Evolutionary conservation across 768 basidiomycete genomes (phyloP).

Genomic region (Pisolithus marmoratus): DNA sequence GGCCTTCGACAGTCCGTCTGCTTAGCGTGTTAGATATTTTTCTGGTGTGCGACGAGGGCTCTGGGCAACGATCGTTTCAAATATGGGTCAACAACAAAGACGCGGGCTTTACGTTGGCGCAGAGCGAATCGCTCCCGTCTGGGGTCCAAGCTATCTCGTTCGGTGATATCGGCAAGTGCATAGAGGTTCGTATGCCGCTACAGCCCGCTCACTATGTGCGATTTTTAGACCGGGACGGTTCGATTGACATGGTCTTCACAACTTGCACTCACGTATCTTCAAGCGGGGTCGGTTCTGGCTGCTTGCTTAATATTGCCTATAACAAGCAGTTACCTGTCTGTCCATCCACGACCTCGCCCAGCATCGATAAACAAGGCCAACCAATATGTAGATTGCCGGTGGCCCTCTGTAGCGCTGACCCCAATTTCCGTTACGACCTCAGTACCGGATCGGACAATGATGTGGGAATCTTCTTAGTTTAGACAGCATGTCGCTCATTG

Average conservation of each 20-base stretch:
- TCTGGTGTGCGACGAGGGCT: slow-evolving; percentile 71
- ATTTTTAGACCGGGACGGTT: slow-evolving; percentile 81
- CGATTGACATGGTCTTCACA: slow-evolving; percentile 91
- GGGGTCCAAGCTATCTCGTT: slow-evolving; percentile 80
- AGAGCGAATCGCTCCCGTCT: slow-evolving; percentile 61
- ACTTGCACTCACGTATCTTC: slow-evolving; percentile 72
- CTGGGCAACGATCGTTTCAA: slow-evolving; percentile 64
- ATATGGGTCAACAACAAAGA: slow-evolving; percentile 89
- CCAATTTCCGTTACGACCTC: slow-evolving; percentile 74
- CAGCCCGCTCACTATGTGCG: not conserved
- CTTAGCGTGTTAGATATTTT: slow-evolving; percentile 62
- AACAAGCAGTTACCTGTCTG: slow-evolving; percentile 89
- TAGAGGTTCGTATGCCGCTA: not conserved
- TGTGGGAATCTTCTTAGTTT: slow-evolving; percentile 28
- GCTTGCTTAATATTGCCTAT: slow-evolving; percentile 86
- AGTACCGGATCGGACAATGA: slow-evolving; percentile 43
- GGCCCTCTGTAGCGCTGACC: slow-evolving; percentile 78
- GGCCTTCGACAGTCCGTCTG: not conserved
- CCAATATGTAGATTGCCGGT: slow-evolving; percentile 69
- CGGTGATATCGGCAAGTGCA: slow-evolving; percentile 74
- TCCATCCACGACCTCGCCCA: slow-evolving; percentile 45
- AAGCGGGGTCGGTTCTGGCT: slow-evolving; percentile 69
- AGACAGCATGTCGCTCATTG: not conserved
- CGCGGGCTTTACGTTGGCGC: slow-evolving; percentile 65
- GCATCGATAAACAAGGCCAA: slow-evolving; percentile 41